Evolutionary conservation across 2,329 filamentous ascomycete genomes (phyloP), one percentile per base, ranked within the genome.

Genomic region (Escovopsis sp.): DNA sequence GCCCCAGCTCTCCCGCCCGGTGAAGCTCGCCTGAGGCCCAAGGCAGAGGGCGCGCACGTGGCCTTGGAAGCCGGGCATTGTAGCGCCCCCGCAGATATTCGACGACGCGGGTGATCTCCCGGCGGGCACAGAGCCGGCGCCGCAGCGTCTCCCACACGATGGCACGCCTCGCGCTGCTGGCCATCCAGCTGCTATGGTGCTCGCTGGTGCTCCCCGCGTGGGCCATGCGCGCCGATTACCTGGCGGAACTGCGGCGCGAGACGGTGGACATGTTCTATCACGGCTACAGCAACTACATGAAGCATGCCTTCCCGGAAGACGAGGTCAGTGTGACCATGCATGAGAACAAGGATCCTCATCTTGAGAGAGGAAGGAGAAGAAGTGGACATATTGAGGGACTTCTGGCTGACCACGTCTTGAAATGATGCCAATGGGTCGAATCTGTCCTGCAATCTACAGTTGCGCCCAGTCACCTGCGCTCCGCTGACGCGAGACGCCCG

Each of bases 221-320:
- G 35, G 65, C 68, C 26, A 77, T 79, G 72, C 63, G 63, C 28
- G 58, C 65, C n/a, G 62, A 61, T 39, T 65, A 62, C 46, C 60
- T 77, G 39, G 62, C 64, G 33, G 60, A 67, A 46, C 55, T 79
- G 48, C 66, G 74, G 35, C 64, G 62, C 43, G 68, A 75, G 39
- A 76, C 73, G 10, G 70, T 76, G 39, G 69, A 83, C 46, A 85
- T 96, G 70, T 96, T 96, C 64, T 94, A 93, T 57, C 90, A 98
- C 65, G 90, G 90, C 40, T 96, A 78, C 62, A 77, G 87, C 60
- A 93, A 88, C 57, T 98, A 98, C 63, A 90, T 94, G 77, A 62
- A 72, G 44, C 69, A 93, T 57, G 90, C 87, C 39, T 98, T 94
- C 51, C 90, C 90, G 11, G 90, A 96, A 57, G 90, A 98, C 52